Base-by-base conservation (phyloP, 805 yeast species). In the Sugiyamaella qingdaonensis region DNA sequence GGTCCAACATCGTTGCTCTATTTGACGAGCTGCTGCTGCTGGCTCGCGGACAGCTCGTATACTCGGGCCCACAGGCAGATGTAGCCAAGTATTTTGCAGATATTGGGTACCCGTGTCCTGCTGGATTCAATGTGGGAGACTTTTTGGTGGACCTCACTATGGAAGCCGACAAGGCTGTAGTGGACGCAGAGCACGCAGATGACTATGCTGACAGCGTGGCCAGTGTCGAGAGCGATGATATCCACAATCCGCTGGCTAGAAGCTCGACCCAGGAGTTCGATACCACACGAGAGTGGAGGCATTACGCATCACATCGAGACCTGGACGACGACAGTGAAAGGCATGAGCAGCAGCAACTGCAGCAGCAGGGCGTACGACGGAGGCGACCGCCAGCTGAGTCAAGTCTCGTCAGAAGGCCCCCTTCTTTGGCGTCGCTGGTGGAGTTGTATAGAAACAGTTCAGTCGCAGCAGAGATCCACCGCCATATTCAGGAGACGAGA, bases 111-210 rank as follows among this genome's bases (percentile, higher is more conserved):
- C 71, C 74, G 49, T 89, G 97, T 69, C 99, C 99, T 1, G 67
- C 77, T 11, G 96, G 96, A 36, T 92, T 88, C 67, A 94, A 94
- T 64, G 81, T 94, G 62, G 99, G 98, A 1, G 99, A 94, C 67
- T 94, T 82, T 64, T 73, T 92, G 66, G 87, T 94, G 57, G 99
- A 94, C 65, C 80, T 94, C 36, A 91, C 97, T 0, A 88, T 90
- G 67, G 85, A 82, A 42, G 72, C 75, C 8, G 42, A 44, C 33
- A 51, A 24, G 24, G 39, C 50, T 14, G 27, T 47, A 13, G 51
- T 31, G 31, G 55, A 45, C 7, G 31, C 19, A 11, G 44, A 32
- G 13, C 39, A 21, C 13, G 44, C 54, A 4, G 45, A 44, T 10
- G 47, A 21, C 11, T 16, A 39, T 21, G 43, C 14, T 32, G 36